A percentile compares a stretch with the other conserved stretches of the same genome.
These are phyloP conservation scores for Colletotrichum acutatum DNA, from an alignment of 2,329 filamentous ascomycete species.

Conservation along the genomic window DNA sequence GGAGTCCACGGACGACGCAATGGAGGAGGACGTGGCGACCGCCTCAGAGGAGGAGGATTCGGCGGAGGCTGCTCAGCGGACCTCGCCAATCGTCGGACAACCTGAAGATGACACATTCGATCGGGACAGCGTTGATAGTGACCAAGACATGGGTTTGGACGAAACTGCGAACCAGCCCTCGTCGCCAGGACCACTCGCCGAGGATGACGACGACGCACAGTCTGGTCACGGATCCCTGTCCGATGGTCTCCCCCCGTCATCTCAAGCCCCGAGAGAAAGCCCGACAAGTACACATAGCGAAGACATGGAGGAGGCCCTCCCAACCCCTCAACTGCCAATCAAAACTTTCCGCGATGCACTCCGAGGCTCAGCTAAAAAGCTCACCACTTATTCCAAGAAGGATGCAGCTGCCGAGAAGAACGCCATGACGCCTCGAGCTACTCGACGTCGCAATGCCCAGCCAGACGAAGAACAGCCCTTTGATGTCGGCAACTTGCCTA, in stretches of 20 bases:
- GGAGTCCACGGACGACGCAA: constrained; percentile 4
- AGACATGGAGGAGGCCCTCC: constrained; percentile 41
- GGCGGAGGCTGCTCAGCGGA: neutral
- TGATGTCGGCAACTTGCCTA: constrained; percentile 32
- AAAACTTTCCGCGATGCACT: neutral
- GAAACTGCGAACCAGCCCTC: neutral
- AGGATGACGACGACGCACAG: neutral
- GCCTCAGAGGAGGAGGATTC: neutral
- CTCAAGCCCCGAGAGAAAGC: constrained; percentile 21
- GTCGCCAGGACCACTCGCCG: constrained; percentile 1
- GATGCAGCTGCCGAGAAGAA: constrained; percentile 45
- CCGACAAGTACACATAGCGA: constrained; percentile 29
- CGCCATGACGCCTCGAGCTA: constrained; percentile 34
- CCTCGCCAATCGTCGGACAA: neutral
- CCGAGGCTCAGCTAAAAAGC: constrained; percentile 39
- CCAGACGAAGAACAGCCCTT: constrained; percentile 21
- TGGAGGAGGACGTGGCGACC: neutral
- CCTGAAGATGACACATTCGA: neutral
- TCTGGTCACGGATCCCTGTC: neutral
- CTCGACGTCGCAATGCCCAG: neutral
- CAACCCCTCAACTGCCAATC: constrained; percentile 16
- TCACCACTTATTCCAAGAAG: constrained; percentile 46
- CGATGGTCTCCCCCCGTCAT: constrained; percentile 23
- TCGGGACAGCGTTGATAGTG: neutral
- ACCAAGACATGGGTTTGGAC: constrained; percentile 4